A percentile compares a stretch with the other conserved stretches of the same genome.
Evolutionary conservation across 2,329 filamentous ascomycete genomes (phyloP).

Genomic region (Podosphaera fusca): DNA sequence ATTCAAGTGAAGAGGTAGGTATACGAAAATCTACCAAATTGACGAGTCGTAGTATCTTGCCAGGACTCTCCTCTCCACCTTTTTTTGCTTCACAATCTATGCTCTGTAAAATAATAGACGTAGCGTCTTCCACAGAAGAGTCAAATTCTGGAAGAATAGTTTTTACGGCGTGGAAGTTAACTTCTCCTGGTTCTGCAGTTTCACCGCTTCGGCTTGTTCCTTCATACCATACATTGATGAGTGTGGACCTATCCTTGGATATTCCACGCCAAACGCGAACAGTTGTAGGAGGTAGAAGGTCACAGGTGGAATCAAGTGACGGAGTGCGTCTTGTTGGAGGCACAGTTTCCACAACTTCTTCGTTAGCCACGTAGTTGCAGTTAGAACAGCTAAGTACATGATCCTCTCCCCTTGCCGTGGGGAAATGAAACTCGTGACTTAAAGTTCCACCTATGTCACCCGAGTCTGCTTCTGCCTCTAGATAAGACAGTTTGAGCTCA

Average conservation of each 20-base stretch:
- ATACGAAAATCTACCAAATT: conserved; percentile 19
- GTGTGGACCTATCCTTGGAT: conserved; percentile 39
- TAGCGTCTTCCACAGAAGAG: conserved; percentile 38
- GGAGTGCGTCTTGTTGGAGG: neutral
- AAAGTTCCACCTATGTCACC: conserved; percentile 88
- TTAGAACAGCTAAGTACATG: conserved; percentile 49
- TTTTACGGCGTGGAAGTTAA: conserved; percentile 44
- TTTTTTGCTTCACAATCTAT: neutral
- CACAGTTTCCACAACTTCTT: conserved; percentile 47
- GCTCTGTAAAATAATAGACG: conserved; percentile 24
- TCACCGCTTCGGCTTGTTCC: neutral
- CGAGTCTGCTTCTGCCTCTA: conserved; percentile 74
- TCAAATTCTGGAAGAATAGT: conserved; percentile 43
- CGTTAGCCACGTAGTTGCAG: conserved; percentile 64
- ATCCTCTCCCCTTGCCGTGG: conserved; percentile 63
- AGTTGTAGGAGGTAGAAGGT: neutral
- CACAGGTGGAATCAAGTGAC: neutral
- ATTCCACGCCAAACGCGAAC: conserved; percentile 35
- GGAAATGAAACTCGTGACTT: conserved; percentile 87
- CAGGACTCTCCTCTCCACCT: neutral
- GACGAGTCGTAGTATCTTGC: conserved; percentile 10
- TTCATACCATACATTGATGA: conserved; percentile 41
- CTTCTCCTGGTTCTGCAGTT: conserved; percentile 14
- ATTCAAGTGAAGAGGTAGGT: conserved; percentile 6
- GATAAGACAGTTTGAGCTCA: conserved; percentile 60